These are phyloP conservation scores for Populus ilicifolia DNA, from an alignment of 345 rosid species.

Conservation along the genomic window DNA sequence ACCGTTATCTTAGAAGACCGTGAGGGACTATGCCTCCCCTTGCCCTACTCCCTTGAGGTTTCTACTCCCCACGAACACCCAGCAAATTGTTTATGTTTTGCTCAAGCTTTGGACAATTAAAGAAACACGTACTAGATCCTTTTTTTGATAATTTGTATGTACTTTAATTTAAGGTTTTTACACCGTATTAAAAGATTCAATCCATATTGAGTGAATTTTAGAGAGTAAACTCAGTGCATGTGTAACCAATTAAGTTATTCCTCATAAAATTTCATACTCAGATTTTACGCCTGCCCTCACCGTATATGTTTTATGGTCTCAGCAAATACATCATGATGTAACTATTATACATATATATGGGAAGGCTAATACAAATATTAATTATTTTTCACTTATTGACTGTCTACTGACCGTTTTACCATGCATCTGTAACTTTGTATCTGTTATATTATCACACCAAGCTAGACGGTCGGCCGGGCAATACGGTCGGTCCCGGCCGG, in stretches of 20 bases:
- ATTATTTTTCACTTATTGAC: background rate
- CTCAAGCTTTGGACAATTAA: background rate
- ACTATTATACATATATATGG: too few species aligned
- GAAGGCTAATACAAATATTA: too few species aligned
- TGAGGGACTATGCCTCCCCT: conserved; percentile 16
- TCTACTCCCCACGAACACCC: conserved; percentile 37
- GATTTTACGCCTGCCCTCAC: too few species aligned
- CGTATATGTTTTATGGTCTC: too few species aligned
- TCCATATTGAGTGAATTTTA: too few species aligned
- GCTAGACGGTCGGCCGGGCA: conserved; percentile 21
- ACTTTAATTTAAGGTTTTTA: background rate
- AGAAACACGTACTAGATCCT: background rate
- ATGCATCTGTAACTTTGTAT: too few species aligned
- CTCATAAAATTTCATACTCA: too few species aligned
- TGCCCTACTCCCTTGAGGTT: conserved; percentile 37
- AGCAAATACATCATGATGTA: too few species aligned
- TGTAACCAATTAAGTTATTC: too few species aligned
- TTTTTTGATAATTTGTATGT: background rate
- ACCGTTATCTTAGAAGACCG: conserved; percentile 42
- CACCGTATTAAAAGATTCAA: background rate
- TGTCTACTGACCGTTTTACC: background rate
- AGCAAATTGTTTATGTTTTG: background rate
- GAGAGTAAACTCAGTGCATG: too few species aligned
- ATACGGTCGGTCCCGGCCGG: conserved; percentile 8
- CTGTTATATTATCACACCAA: too few species aligned